Percentiles rank a stretch among this genome's conserved stretches.
These are phyloP conservation scores for Themeda triandra DNA, from an alignment of 176 grass and related monocot genomes.

Conservation along the genomic window DNA sequence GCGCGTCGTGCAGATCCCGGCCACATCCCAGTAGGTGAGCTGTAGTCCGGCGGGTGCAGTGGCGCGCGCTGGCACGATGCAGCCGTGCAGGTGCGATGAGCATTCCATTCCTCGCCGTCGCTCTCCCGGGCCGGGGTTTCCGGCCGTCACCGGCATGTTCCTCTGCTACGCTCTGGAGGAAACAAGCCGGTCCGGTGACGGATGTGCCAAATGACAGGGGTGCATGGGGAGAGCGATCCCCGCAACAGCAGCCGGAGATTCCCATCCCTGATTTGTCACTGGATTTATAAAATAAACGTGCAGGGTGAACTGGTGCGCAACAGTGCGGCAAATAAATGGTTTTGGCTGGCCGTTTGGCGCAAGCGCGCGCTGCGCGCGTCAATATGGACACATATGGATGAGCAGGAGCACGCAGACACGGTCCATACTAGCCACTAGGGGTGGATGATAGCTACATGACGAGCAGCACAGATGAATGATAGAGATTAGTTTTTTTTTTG, in stretches of 20 bases:
- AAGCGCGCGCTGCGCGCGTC: background rate
- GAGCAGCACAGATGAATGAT: background rate
- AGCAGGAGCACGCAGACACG: background rate
- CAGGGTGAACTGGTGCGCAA: background rate
- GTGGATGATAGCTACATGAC: background rate
- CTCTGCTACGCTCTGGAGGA: slow-evolving; percentile 11
- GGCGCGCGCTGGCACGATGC: background rate
- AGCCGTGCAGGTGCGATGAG: background rate
- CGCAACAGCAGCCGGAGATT: background rate
- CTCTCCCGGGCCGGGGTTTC: background rate
- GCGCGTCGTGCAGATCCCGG: background rate
- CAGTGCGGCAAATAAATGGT: background rate
- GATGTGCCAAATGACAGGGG: slow-evolving; percentile 30
- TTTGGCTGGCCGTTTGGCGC: background rate
- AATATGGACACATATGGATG: background rate
- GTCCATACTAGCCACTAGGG: background rate
- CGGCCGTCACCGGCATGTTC: background rate
- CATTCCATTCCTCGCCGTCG: background rate
- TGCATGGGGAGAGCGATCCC: background rate
- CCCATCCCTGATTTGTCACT: background rate
- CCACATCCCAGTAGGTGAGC: slow-evolving; percentile 31
- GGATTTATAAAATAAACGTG: background rate
- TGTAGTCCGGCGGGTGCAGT: slow-evolving; percentile 21
- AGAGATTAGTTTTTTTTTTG: background rate
- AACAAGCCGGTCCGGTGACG: slow-evolving; percentile 10